Conservation (phyloP, 192 early-diverging fungal genomes). For the Paraglomus brasilianum region DNA sequence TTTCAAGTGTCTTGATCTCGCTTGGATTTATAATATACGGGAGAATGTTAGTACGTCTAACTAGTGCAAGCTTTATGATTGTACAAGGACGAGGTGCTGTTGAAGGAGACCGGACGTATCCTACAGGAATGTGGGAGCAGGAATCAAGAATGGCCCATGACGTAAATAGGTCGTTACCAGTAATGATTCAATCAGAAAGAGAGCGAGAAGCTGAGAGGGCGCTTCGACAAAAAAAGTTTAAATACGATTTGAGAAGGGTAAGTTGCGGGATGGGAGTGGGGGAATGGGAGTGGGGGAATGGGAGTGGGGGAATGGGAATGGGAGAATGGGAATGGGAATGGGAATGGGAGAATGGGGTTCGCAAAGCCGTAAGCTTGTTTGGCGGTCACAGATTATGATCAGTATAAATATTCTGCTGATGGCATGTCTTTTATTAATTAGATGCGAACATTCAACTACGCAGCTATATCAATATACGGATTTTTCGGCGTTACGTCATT, state of each 20-base stretch:
- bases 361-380: no score
- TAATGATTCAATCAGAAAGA: background rate
- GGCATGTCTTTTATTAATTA: no score
- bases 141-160: background rate
- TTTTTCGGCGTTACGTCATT: background rate
- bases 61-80: slow-evolving; percentile 6
- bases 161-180: background rate
- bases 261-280: no score
- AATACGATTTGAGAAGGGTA: background rate
- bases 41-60: slow-evolving; percentile 10
- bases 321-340: no score
- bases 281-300: no score
- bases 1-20: background rate
- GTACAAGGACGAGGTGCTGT: slow-evolving; percentile 13
- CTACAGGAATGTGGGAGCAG: background rate
- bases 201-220: background rate
- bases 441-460: background rate
- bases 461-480: background rate
- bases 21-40: slow-evolving; percentile 15
- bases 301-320: no score
- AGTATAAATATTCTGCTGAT: no score
- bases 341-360: no score
- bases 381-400: no score
- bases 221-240: slow-evolving; percentile 4
- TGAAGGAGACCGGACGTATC: background rate